Evolutionary conservation across 1,284 basidiomycete species (phyloP).

Genomic region (Stereum hirsutum): DNA sequence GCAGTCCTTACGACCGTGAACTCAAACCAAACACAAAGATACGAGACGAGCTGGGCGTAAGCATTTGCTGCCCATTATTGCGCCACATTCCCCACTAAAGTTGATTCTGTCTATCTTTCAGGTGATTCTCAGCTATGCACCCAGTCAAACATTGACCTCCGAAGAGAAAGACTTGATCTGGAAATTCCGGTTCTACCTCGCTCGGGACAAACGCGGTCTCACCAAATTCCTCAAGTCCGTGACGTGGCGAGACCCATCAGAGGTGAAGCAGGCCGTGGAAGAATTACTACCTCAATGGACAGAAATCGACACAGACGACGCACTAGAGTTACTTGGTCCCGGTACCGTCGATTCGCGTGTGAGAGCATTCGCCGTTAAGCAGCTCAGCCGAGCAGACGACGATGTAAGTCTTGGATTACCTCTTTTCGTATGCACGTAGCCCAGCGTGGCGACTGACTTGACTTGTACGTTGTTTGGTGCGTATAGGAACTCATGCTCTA

Average conservation of each 20-base stretch:
- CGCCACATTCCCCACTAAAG: no score
- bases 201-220: constrained; percentile 81
- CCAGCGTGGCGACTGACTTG: neutral
- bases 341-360: constrained; percentile 88
- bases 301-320: constrained; percentile 94
- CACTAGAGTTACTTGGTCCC: constrained; percentile 89
- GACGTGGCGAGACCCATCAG: constrained; percentile 92
- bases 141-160: constrained; percentile 79
- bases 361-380: constrained; percentile 88
- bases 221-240: constrained; percentile 99
- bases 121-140: constrained; percentile 89
- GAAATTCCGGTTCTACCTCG: constrained; percentile 98
- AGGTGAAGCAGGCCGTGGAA: constrained; percentile 97
- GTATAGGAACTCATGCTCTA: constrained; percentile 87
- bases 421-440: no score
- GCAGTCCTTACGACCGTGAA: constrained; percentile 91
- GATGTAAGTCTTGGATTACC: constrained; percentile 50
- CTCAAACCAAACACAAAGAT: constrained; percentile 95
- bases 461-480: no score
- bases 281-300: constrained; percentile 95
- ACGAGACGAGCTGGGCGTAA: constrained; percentile 85
- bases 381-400: constrained; percentile 87
- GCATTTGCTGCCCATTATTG: constrained; percentile 16
- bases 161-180: constrained; percentile 96
- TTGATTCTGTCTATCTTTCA: constrained; percentile 23